phyloP scores from a whole-genome alignment of 305 asterid species.

The Fraxinus albicans region DNA sequence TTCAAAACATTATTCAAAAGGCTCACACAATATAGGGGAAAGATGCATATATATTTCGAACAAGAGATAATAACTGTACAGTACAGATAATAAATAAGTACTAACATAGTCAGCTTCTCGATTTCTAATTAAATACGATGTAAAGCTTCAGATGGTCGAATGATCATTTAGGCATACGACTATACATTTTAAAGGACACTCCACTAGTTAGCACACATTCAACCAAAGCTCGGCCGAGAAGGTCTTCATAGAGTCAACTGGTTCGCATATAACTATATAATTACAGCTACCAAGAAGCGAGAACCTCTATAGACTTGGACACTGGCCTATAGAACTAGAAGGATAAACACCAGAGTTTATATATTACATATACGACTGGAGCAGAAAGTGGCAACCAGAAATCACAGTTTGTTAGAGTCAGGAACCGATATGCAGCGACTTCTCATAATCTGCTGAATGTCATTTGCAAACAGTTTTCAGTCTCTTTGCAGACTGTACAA shows the following conservation, averaged over 20 bases:
- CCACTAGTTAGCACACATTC: slow-evolving; percentile 27
- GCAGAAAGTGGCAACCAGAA: slow-evolving; percentile 10
- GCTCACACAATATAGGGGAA: neutral
- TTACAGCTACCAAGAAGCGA: slow-evolving; percentile 21
- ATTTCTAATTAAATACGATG: neutral
- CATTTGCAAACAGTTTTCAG: slow-evolving; percentile 67
- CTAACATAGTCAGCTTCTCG: neutral
- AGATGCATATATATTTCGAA: neutral
- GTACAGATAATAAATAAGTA: neutral
- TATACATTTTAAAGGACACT: slow-evolving; percentile 33
- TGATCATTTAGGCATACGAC: slow-evolving; percentile 18
- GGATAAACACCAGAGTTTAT: slow-evolving; percentile 27
- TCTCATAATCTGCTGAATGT: slow-evolving; percentile 17
- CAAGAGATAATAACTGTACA: neutral
- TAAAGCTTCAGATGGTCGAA: neutral
- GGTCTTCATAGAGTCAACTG: slow-evolving; percentile 30
- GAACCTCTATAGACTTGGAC: slow-evolving; percentile 1
- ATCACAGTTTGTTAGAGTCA: slow-evolving; percentile 34
- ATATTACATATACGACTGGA: slow-evolving; percentile 29
- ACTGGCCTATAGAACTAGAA: slow-evolving; percentile 13
- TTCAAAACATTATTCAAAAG: neutral
- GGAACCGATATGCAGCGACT: slow-evolving; percentile 22
- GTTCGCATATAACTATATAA: slow-evolving; percentile 37
- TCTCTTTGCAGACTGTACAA: slow-evolving; percentile 81
- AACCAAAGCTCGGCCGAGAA: slow-evolving; percentile 24